Conservation (phyloP, 164 flowering plant genomes). For the Protea cynaroides region DNA sequence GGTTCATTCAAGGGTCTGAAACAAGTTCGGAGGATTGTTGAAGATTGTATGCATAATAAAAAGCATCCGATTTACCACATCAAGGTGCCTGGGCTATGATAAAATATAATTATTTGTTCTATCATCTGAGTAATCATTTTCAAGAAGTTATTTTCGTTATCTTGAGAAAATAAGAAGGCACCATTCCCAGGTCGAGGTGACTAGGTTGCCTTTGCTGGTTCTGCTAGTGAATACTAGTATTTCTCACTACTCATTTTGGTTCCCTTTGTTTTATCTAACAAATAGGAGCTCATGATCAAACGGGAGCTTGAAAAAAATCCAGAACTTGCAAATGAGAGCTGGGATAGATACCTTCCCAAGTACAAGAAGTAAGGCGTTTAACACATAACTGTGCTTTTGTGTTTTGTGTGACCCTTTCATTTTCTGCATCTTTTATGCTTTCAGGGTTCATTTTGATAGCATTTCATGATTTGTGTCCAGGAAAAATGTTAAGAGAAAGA, state of each 20-base stretch:
- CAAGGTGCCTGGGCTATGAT: constrained; percentile 41
- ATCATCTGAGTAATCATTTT: no score
- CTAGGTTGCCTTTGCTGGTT: constrained; percentile 5
- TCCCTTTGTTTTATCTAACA: not conserved
- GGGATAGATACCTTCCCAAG: constrained; percentile 96
- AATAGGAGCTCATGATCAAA: constrained; percentile 74
- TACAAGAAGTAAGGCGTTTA: constrained; percentile 65
- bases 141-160: no score
- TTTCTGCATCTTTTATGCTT: not conserved
- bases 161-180: constrained; percentile 34
- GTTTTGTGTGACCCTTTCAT: not conserved
- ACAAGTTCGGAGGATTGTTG: constrained; percentile 83
- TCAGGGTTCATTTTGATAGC: not conserved
- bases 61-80: constrained; percentile 81
- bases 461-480: constrained; percentile 28
- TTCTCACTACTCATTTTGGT: not conserved
- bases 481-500: constrained; percentile 88
- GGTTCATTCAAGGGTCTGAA: constrained; percentile 89
- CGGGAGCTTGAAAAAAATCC: constrained; percentile 85
- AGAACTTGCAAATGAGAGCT: constrained; percentile 67
- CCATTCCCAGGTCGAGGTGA: not conserved
- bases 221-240: not conserved
- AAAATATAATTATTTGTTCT: no score
- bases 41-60: constrained; percentile 81
- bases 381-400: no score